Conservation (phyloP, 1,284 basidiomycete genomes). For the Apiotrichum montevideense region DNA sequence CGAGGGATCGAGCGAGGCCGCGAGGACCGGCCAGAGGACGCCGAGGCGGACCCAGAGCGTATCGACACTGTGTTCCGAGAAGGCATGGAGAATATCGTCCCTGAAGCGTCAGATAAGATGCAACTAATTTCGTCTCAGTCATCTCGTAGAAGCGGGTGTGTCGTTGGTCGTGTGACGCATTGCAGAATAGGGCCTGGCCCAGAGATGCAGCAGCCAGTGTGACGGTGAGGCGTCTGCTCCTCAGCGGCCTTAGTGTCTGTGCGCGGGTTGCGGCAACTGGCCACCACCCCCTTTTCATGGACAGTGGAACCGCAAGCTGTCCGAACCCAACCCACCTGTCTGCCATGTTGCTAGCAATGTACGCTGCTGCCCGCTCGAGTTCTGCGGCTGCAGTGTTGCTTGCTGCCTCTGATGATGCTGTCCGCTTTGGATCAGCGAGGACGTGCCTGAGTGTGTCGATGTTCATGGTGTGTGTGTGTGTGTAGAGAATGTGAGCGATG, state of each 20-base stretch:
- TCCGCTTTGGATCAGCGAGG: background rate
- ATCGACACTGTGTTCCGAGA: slow-evolving; percentile 16
- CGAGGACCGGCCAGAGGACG: slow-evolving; percentile 6
- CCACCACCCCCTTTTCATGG: too few relatives aligned
- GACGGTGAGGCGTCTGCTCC: too few relatives aligned
- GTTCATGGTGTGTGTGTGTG: slow-evolving; percentile 4
- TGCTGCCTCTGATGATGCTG: slow-evolving; percentile 13
- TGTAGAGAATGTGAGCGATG: background rate
- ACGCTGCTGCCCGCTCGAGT: slow-evolving; percentile 21
- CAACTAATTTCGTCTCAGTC: background rate
- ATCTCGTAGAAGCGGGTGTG: background rate
- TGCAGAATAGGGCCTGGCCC: too few relatives aligned
- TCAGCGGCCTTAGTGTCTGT: background rate
- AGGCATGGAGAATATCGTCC: slow-evolving; percentile 9
- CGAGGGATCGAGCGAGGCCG: slow-evolving; percentile 6
- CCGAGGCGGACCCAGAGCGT: slow-evolving; percentile 4
- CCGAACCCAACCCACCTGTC: slow-evolving; percentile 22
- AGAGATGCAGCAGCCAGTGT: too few relatives aligned
- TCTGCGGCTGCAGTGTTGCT: slow-evolving; percentile 13
- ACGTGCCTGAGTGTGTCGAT: slow-evolving; percentile 3
- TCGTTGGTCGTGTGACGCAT: background rate
- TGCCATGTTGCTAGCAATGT: slow-evolving; percentile 27
- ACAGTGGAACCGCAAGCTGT: too few relatives aligned
- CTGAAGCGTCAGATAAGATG: slow-evolving; percentile 12
- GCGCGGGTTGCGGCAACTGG: background rate